Evolutionary conservation across 768 basidiomycete species (phyloP).

Genomic region (Lentinula edodes): DNA sequence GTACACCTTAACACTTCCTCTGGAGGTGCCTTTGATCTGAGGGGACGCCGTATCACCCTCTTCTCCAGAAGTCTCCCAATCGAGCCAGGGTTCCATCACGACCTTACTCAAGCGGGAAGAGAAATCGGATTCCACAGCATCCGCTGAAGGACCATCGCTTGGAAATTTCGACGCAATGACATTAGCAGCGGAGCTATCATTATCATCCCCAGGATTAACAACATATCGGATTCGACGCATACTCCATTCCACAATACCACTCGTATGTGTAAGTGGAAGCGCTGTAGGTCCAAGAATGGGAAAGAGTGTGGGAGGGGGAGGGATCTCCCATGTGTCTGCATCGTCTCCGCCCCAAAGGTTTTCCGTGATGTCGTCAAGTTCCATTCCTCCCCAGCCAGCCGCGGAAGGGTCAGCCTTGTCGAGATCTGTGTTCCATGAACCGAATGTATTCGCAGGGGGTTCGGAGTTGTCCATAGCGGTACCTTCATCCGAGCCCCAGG

Average conservation of each 20-base stretch:
- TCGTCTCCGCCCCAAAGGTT: neutral
- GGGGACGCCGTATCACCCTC: neutral
- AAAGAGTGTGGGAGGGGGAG: constrained; percentile 17
- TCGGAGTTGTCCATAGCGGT: neutral
- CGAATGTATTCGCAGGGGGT: neutral
- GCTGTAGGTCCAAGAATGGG: constrained; percentile 49
- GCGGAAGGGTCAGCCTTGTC: neutral
- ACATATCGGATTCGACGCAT: constrained; percentile 52
- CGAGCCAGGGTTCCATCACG: constrained; percentile 40
- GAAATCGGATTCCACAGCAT: constrained; percentile 29
- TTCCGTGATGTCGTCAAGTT: neutral
- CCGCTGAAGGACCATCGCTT: constrained; percentile 17
- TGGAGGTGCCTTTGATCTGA: neutral
- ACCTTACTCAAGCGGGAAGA: constrained; percentile 34
- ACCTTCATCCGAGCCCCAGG: neutral
- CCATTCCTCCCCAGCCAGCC: neutral
- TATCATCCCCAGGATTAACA: constrained; percentile 26
- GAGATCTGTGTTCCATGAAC: neutral
- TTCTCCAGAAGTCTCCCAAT: constrained; percentile 9
- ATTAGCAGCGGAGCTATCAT: constrained; percentile 18
- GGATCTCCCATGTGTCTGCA: neutral
- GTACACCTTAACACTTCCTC: constrained; percentile 1
- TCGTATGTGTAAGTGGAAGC: constrained; percentile 56
- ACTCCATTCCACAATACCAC: constrained; percentile 63
- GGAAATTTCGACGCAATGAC: neutral